Conservation (phyloP, 2,329 filamentous ascomycete genomes). For the Drechslerella coelobrocha region DNA sequence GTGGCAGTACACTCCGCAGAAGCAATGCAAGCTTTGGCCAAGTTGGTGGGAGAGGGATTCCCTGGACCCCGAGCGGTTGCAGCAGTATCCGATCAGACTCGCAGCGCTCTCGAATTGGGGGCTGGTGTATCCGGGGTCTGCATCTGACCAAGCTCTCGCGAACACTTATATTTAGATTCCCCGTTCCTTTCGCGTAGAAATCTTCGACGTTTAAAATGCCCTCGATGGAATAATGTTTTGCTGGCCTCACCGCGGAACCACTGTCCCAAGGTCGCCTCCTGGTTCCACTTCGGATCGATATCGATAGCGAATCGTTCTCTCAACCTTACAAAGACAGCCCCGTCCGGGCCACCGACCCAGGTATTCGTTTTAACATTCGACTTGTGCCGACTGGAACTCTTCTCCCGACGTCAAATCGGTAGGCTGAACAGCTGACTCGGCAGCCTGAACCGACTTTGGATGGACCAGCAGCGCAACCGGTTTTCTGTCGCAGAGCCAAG, state of each 20-base stretch:
- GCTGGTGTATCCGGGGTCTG: slow-evolving; percentile 34
- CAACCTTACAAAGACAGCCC: background rate
- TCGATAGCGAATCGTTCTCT: slow-evolving; percentile 24
- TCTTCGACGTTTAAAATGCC: slow-evolving; percentile 3
- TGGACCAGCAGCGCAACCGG: slow-evolving; percentile 10
- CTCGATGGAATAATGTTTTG: slow-evolving; percentile 24
- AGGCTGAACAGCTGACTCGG: slow-evolving; percentile 13
- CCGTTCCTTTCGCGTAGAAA: background rate
- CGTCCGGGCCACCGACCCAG: background rate
- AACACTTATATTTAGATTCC: slow-evolving; percentile 44
- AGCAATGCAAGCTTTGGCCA: slow-evolving; percentile 36
- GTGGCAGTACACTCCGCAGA: background rate
- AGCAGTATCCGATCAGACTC: slow-evolving; percentile 30
- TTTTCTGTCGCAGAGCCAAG: slow-evolving; percentile 10
- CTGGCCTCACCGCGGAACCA: slow-evolving; percentile 48
- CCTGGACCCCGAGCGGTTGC: slow-evolving; percentile 26
- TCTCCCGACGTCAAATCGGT: background rate
- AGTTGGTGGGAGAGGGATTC: slow-evolving; percentile 7
- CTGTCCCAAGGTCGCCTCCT: slow-evolving; percentile 34
- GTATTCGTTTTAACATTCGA: background rate
- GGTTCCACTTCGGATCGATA: slow-evolving; percentile 25
- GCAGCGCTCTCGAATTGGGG: slow-evolving; percentile 22
- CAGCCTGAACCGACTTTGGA: background rate
- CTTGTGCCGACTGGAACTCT: background rate
- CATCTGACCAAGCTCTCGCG: slow-evolving; percentile 21